A percentile compares a stretch with the other conserved stretches of the same genome.
phyloP scores from a whole-genome alignment of 495 filamentous ascomycete genomes.

The Cladorrhinum samala region DNA sequence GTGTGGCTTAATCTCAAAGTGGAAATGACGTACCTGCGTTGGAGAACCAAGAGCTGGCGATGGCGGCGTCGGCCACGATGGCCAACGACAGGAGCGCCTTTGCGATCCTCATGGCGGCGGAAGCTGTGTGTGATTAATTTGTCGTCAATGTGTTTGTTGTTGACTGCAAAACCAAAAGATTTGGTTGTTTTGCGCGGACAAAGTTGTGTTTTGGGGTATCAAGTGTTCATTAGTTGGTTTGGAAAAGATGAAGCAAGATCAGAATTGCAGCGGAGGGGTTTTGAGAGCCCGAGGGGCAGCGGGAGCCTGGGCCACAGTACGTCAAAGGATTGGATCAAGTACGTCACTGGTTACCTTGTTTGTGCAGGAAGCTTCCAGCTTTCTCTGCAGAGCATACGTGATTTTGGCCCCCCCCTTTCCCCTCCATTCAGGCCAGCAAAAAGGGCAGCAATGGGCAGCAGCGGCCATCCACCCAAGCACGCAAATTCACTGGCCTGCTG shows the following conservation, averaged over 20 bases:
- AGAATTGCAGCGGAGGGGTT: not conserved
- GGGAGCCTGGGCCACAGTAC: not conserved
- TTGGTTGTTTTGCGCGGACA: too few relatives aligned
- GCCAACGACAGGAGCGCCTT: conserved; percentile 61
- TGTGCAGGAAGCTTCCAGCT: not conserved
- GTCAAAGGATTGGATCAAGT: not conserved
- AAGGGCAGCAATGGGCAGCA: too few relatives aligned
- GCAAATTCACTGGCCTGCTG: too few relatives aligned
- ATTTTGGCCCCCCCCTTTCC: too few relatives aligned
- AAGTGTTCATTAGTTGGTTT: not conserved
- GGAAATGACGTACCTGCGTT: conserved; percentile 61
- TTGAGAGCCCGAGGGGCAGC: too few relatives aligned
- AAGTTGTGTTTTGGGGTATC: not conserved
- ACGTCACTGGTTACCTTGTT: not conserved
- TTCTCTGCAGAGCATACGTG: not conserved
- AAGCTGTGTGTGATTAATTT: conserved; percentile 1
- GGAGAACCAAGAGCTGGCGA: conserved; percentile 72
- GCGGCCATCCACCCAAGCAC: too few relatives aligned
- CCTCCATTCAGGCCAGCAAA: not conserved
- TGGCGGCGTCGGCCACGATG: conserved; percentile 60
- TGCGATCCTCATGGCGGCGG: conserved; percentile 65
- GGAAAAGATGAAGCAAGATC: not conserved
- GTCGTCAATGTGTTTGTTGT: conserved; percentile 1
- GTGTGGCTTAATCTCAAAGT: too few relatives aligned
- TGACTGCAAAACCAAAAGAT: conserved; percentile 1